phyloP scores from a whole-genome alignment of 2,329 filamentous ascomycete species.

The Colletotrichum incanum region DNA sequence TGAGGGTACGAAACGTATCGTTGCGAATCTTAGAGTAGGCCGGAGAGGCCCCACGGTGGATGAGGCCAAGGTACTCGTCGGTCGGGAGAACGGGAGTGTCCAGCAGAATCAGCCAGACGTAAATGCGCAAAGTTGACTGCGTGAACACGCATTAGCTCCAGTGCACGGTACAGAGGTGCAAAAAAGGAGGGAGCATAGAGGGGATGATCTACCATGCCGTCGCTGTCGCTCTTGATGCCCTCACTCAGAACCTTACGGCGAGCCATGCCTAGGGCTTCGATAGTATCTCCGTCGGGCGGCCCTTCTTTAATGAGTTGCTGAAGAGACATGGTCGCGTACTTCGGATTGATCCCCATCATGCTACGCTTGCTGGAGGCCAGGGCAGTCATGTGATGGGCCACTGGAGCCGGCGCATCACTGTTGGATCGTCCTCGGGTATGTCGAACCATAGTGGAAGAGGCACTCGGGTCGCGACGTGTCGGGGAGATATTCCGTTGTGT shows the following conservation, averaged over 20 bases:
- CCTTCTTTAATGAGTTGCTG: slow-evolving; percentile 87
- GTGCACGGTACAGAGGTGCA: background rate
- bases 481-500: slow-evolving; percentile 55
- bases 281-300: slow-evolving; percentile 79
- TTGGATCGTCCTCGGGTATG: slow-evolving; percentile 77
- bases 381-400: slow-evolving; percentile 56
- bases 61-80: slow-evolving; percentile 88
- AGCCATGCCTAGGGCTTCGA: slow-evolving; percentile 75
- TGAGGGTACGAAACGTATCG: slow-evolving; percentile 96
- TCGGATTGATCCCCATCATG: slow-evolving; percentile 56
- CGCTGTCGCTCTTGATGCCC: slow-evolving; percentile 82
- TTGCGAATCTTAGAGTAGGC: slow-evolving; percentile 98
- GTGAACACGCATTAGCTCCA: slow-evolving; percentile 3
- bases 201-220: slow-evolving; percentile 78
- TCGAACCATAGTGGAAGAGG: slow-evolving; percentile 54
- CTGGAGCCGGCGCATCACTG: slow-evolving; percentile 74
- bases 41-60: slow-evolving; percentile 93
- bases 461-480: slow-evolving; percentile 42
- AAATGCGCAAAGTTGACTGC: slow-evolving; percentile 92
- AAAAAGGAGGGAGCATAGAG: too few species aligned
- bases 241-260: slow-evolving; percentile 82
- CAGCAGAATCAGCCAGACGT: slow-evolving; percentile 95
- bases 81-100: slow-evolving; percentile 89
- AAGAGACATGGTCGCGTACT: slow-evolving; percentile 71
- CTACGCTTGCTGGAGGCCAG: slow-evolving; percentile 54